These are phyloP conservation scores for Sclerotinia spermophila DNA, from an alignment of 2,329 filamentous ascomycete species.

Conservation along the genomic window DNA sequence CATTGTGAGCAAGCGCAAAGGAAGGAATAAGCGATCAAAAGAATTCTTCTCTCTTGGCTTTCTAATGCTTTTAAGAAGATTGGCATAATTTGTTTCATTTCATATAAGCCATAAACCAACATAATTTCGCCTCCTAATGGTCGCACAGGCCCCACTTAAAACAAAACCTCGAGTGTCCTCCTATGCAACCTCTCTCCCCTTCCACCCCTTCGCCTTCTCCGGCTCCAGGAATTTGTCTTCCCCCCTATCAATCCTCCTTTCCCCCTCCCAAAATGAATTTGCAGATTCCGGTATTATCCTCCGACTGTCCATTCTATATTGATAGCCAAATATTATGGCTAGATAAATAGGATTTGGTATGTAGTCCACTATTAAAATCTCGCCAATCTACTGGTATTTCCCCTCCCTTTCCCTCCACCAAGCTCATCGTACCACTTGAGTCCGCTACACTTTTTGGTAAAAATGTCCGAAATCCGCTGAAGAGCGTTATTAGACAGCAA, in stretches of 20 bases:
- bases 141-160: neutral
- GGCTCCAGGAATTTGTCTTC: slow-evolving; percentile 43
- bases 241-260: slow-evolving; percentile 57
- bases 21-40: neutral
- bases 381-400: slow-evolving; percentile 63
- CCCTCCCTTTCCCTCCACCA: slow-evolving; percentile 35
- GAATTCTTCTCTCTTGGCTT: neutral
- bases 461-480: slow-evolving; percentile 63
- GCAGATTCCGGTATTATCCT: slow-evolving; percentile 47
- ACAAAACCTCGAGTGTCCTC: slow-evolving; percentile 1
- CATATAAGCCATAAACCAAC: neutral
- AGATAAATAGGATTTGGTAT: slow-evolving; percentile 61
- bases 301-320: slow-evolving; percentile 43
- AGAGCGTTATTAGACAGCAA: slow-evolving; percentile 70
- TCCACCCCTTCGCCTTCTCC: slow-evolving; percentile 19
- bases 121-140: neutral
- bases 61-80: neutral
- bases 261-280: slow-evolving; percentile 55
- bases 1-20: neutral
- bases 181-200: neutral
- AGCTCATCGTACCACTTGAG: slow-evolving; percentile 9
- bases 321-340: slow-evolving; percentile 54
- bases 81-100: neutral
- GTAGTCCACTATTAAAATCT: slow-evolving; percentile 63
- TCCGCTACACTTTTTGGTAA: slow-evolving; percentile 33